Evolutionary conservation across 306 rosid species (phyloP), one percentile per base, ranked within the genome.

Genomic region (Quercus robur): DNA sequence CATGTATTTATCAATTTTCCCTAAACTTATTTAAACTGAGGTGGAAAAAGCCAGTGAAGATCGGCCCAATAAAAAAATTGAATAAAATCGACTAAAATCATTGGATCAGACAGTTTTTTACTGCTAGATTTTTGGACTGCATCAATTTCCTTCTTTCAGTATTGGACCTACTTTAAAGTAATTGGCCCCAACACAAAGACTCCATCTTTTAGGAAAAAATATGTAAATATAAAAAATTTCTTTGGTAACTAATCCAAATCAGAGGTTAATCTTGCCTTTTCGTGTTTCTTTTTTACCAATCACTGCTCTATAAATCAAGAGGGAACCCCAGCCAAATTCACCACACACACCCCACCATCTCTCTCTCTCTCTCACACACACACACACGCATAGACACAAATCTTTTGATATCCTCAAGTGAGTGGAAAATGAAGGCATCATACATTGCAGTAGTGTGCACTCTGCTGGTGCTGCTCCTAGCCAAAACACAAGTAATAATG

Each of bases 371-470:
- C 63, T 10, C n/a, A 58, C 71, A 18, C 10, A 38, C 57, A 19
- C 72, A 26, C 63, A 33, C 75, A 33, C 64, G 41, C 66, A 81
- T 54, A 72, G 52, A 69, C 58, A 63, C 31, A 75, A n/a, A 76
- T 46, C 30, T 82, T 57, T 49, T 62, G 8, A 57, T 35, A 14
- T 74, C 69, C 69, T 76, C 33, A 71, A 78, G 76, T 5, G 46
- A 64, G 73, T 70, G 17, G 83, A 92, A 83, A 75, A 93, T 93
- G 99, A 91, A 96, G 90, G 82, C 89, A 81, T 9, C 97, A 79
- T 69, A 85, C 76, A 78, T 85, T 77, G 93, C 80, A 66, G 81
- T 89, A 56, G 81, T 89, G 59, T 89, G 81, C 82, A 77, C 90
- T 67, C 72, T 93, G 68, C 31, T 91, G 52, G 78, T 93, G 59